Evolutionary conservation across 192 early-diverging fungal species (phyloP).

Genomic region (Podila minutissima): DNA sequence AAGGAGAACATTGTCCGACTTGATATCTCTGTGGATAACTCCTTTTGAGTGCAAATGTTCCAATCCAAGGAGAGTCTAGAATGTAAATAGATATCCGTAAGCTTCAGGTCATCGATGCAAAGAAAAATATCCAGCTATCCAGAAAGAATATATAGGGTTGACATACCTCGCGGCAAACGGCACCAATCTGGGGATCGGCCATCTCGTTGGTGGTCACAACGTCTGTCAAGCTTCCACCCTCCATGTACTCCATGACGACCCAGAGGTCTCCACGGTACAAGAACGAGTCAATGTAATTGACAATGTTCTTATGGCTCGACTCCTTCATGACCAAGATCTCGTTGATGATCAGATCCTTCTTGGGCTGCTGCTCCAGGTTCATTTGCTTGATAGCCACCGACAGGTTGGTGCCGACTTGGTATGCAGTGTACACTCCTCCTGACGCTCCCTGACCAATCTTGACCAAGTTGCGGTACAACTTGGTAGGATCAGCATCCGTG

Average conservation of each 20-base stretch:
- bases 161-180: conserved; percentile 75
- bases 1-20: conserved; percentile 85
- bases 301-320: conserved; percentile 83
- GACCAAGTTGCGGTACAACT: conserved; percentile 83
- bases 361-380: conserved; percentile 95
- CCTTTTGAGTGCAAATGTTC: conserved; percentile 75
- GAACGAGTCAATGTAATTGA: conserved; percentile 86
- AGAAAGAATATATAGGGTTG: background rate
- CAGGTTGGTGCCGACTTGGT: conserved; percentile 68
- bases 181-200: conserved; percentile 84
- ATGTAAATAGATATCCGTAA: background rate
- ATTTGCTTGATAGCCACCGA: conserved; percentile 97
- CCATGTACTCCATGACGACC: conserved; percentile 96
- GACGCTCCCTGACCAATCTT: conserved; percentile 97
- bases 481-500: conserved; percentile 87
- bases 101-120: background rate
- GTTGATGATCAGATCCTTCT: conserved; percentile 96
- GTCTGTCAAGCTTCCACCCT: conserved; percentile 88
- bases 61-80: conserved; percentile 60
- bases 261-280: conserved; percentile 82
- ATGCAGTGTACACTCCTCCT: conserved; percentile 91
- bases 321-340: conserved; percentile 92
- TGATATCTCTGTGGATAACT: conserved; percentile 91
- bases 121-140: background rate
- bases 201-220: conserved; percentile 81